Evolutionary conservation across 2,329 filamentous ascomycete genomes (phyloP).

Genomic region (Aspergillus flavus): DNA sequence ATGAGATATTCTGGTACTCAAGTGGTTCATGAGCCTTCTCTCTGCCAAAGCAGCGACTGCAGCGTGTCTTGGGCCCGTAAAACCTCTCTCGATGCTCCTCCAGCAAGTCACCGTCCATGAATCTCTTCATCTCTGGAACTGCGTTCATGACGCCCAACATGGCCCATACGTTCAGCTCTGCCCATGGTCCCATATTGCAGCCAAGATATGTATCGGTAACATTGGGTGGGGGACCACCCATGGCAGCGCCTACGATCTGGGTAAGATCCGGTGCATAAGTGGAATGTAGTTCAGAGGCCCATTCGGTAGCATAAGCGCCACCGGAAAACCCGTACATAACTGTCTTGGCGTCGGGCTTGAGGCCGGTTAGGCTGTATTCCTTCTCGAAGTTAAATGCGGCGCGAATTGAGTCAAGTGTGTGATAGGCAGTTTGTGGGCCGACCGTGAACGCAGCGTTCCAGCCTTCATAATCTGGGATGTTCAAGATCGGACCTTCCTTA

Average conservation of each 20-base stretch:
- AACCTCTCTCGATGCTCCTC: neutral
- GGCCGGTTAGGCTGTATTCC: neutral
- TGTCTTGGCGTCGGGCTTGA: neutral
- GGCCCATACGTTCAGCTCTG: slow-evolving; percentile 11
- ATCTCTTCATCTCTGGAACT: slow-evolving; percentile 8
- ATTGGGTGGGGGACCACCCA: slow-evolving; percentile 10
- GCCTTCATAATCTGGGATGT: slow-evolving; percentile 1
- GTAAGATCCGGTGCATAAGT: slow-evolving; percentile 8
- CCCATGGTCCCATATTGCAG: neutral
- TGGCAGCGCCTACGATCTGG: slow-evolving; percentile 3
- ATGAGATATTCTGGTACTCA: neutral
- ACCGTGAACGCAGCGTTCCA: neutral
- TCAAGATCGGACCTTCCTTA: neutral
- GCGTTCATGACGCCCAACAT: slow-evolving; percentile 18
- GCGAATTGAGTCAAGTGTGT: neutral
- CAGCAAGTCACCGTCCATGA: slow-evolving; percentile 5
- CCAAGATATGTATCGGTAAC: slow-evolving; percentile 7
- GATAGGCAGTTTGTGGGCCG: neutral
- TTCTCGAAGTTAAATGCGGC: neutral
- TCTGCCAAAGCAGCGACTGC: neutral
- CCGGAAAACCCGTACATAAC: slow-evolving; percentile 5
- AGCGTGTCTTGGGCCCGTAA: neutral
- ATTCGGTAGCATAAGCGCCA: slow-evolving; percentile 10
- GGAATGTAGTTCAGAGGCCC: slow-evolving; percentile 9
- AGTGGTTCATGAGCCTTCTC: neutral